Percentiles rank a stretch among this genome's conserved stretches.
Evolutionary conservation across 2,329 filamentous ascomycete species (phyloP).

Genomic region (Biscogniauxia sp.): DNA sequence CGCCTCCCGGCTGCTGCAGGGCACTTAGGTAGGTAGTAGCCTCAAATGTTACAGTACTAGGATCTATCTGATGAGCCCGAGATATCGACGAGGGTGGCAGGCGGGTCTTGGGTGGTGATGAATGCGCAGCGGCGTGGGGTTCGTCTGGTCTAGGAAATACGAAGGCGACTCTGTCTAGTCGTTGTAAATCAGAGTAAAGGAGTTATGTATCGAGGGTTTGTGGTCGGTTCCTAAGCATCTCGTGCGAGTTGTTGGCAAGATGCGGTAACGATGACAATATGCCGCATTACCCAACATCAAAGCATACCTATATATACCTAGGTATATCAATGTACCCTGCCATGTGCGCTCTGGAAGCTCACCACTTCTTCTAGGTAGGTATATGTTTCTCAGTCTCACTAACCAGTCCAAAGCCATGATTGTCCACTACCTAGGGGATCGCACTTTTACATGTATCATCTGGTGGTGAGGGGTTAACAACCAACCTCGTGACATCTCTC

Average conservation of each 20-base stretch:
- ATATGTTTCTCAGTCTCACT: background rate
- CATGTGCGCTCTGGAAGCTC: background rate
- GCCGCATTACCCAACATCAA: constrained; percentile 8
- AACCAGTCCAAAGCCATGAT: no score
- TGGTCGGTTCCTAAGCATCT: constrained; percentile 11
- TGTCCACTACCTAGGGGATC: background rate
- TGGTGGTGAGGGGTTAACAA: background rate
- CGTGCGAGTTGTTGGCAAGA: constrained; percentile 6
- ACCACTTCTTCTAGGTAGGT: background rate
- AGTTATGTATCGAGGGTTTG: constrained; percentile 4
- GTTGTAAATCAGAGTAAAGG: constrained; percentile 9
- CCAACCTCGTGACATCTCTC: background rate
- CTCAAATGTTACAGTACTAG: constrained; percentile 9
- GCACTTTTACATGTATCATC: background rate
- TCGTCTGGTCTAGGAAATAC: constrained; percentile 10
- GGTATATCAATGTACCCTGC: background rate
- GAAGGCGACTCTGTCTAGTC: background rate
- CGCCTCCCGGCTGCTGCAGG: constrained; percentile 21
- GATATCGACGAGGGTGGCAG: constrained; percentile 17
- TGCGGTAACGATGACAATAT: constrained; percentile 16
- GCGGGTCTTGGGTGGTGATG: constrained; percentile 3
- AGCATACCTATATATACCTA: background rate
- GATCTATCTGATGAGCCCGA: constrained; percentile 11
- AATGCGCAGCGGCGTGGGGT: constrained; percentile 24
- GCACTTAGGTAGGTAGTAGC: constrained; percentile 17